These are phyloP conservation scores for Avicennia marina DNA, from an alignment of 257 asterid species.

Conservation along the genomic window DNA sequence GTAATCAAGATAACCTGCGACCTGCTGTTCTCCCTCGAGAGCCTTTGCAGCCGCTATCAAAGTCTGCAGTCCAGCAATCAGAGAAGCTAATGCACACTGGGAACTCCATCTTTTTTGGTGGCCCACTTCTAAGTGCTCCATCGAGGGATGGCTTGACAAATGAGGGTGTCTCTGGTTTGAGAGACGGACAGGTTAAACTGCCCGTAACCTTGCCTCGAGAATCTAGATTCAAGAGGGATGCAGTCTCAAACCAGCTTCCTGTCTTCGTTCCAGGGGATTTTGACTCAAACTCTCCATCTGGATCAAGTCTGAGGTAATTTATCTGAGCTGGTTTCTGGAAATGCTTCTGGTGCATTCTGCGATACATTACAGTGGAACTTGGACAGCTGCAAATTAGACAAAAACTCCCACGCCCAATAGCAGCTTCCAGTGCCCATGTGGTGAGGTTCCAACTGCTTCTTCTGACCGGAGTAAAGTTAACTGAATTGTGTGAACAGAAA, in stretches of 20 bases:
- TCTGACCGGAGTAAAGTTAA: no score
- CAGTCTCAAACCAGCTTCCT: conserved; percentile 87
- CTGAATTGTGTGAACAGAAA: no score
- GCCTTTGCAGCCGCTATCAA: conserved; percentile 29
- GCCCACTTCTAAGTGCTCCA: conserved; percentile 79
- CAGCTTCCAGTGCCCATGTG: no score
- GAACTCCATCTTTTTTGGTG: conserved; percentile 90
- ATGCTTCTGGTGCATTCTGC: conserved; percentile 1
- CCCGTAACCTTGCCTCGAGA: conserved; percentile 42
- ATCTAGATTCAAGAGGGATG: conserved; percentile 67
- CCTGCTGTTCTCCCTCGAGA: conserved; percentile 30
- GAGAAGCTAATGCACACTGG: conserved; percentile 72
- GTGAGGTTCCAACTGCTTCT: no score
- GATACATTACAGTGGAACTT: no score
- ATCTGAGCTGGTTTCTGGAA: not conserved
- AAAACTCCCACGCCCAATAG: no score
- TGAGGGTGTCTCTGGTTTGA: conserved; percentile 37
- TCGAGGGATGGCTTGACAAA: conserved; percentile 42
- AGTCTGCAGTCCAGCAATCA: conserved; percentile 39
- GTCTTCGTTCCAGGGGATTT: conserved; percentile 74
- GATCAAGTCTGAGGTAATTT: conserved; percentile 39
- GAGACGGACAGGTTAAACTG: conserved; percentile 47
- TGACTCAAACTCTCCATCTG: conserved; percentile 41
- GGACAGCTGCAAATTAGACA: no score
- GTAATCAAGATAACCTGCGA: conserved; percentile 40